phyloP scores from a whole-genome alignment of 306 rosid genomes.

The Sophora flavescens region DNA sequence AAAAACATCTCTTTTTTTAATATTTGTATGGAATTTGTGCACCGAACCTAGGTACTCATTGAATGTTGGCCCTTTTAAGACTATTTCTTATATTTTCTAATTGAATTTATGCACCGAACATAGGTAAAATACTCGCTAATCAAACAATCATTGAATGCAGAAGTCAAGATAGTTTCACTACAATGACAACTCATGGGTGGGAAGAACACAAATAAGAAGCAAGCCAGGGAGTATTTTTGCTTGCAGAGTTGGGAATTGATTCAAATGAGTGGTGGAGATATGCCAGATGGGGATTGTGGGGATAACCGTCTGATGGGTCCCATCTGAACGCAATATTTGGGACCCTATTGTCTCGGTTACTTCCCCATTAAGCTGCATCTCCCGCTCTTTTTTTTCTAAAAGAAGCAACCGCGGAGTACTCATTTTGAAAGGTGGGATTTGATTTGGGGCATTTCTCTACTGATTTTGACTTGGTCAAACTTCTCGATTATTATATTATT shows the following conservation, averaged over 20 bases:
- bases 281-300: neutral
- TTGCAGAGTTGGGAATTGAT: constrained; percentile 25
- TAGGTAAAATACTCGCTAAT: neutral
- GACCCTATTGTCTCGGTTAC: constrained; percentile 38
- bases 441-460: neutral
- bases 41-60: neutral
- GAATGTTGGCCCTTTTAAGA: neutral
- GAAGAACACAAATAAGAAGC: neutral
- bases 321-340: neutral
- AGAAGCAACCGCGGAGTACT: constrained; percentile 29
- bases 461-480: constrained; percentile 42
- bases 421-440: constrained; percentile 46
- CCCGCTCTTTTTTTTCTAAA: constrained; percentile 50
- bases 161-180: neutral
- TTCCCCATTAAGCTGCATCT: constrained; percentile 34
- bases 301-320: constrained; percentile 23
- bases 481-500: too few species aligned
- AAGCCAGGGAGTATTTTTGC: neutral
- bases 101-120: neutral
- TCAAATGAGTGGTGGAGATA: neutral
- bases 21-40: neutral
- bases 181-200: neutral
- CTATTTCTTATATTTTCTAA: neutral
- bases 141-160: neutral
- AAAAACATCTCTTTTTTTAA: too few species aligned